phyloP scores from a whole-genome alignment of 768 basidiomycete genomes.

The Astraeus odoratus region DNA sequence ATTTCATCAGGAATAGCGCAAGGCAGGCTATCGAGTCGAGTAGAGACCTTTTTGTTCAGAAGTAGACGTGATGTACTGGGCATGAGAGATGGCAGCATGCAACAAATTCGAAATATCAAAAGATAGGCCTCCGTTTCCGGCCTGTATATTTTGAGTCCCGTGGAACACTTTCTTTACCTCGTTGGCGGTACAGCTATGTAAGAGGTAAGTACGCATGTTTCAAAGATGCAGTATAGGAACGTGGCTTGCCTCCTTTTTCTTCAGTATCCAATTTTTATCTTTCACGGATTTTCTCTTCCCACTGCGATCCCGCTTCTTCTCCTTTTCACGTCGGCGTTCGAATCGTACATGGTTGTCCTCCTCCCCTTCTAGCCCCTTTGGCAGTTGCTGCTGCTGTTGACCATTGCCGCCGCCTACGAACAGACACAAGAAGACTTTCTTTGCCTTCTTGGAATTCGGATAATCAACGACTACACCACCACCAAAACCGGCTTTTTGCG shows the following conservation, averaged over 20 bases:
- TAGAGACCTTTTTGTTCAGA: conserved; percentile 33
- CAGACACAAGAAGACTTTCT: conserved; percentile 90
- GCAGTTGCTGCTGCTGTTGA: conserved; percentile 62
- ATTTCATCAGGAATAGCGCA: conserved; percentile 76
- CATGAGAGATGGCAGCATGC: conserved; percentile 7
- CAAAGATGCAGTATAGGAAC: not conserved
- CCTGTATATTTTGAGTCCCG: conserved; percentile 86
- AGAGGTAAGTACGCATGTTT: conserved; percentile 3
- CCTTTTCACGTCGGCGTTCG: conserved; percentile 71
- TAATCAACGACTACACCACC: conserved; percentile 97
- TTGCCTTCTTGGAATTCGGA: conserved; percentile 93
- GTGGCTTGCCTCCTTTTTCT: conserved; percentile 84
- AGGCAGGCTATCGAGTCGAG: conserved; percentile 47
- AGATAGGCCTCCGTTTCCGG: conserved; percentile 74
- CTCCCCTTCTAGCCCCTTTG: conserved; percentile 70
- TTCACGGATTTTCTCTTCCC: conserved; percentile 70
- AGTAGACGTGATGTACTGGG: conserved; percentile 19
- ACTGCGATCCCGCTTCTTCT: conserved; percentile 46
- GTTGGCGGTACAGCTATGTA: conserved; percentile 66
- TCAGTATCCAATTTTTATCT: conserved; percentile 87
- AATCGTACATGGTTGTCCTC: conserved; percentile 58
- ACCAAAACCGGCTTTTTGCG: conserved; percentile 92
- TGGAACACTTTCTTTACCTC: conserved; percentile 82
- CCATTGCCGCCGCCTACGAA: conserved; percentile 77
- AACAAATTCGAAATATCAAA: conserved; percentile 46